These are phyloP conservation scores for Xylaria longipes DNA, from an alignment of 495 filamentous ascomycete genomes.

Conservation along the genomic window DNA sequence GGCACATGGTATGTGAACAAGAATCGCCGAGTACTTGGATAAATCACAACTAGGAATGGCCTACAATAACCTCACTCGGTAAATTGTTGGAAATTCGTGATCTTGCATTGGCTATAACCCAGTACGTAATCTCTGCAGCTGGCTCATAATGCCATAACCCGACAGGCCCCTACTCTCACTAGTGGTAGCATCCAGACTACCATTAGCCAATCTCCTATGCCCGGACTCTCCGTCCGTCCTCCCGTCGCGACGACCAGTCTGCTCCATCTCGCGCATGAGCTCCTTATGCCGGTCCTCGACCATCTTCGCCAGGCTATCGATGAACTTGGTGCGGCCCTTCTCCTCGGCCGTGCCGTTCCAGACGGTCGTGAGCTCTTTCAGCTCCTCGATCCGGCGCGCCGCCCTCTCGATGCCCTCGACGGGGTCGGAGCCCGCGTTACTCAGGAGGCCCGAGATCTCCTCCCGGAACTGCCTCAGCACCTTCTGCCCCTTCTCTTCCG, in stretches of 20 bases:
- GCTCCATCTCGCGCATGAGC: slow-evolving; percentile 57
- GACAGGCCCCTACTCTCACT: slow-evolving; percentile 47
- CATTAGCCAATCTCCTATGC: slow-evolving; percentile 35
- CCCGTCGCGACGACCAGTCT: slow-evolving; percentile 39
- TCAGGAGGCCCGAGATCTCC: slow-evolving; percentile 74
- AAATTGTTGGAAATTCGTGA: neutral
- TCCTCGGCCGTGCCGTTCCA: slow-evolving; percentile 97
- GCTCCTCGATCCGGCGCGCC: slow-evolving; percentile 68
- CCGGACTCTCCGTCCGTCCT: slow-evolving; percentile 37
- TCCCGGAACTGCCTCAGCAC: slow-evolving; percentile 69
- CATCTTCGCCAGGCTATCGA: slow-evolving; percentile 75
- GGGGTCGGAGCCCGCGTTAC: slow-evolving; percentile 52
- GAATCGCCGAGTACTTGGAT: neutral
- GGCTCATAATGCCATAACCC: slow-evolving; percentile 79
- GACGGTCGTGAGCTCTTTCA: slow-evolving; percentile 74
- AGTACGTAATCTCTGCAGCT: slow-evolving; percentile 78
- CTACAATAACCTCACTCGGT: neutral
- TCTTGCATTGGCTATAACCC: slow-evolving; percentile 61
- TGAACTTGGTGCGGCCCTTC: slow-evolving; percentile 78
- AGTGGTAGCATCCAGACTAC: slow-evolving; percentile 33
- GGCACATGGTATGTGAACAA: neutral
- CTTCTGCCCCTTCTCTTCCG: slow-evolving; percentile 80
- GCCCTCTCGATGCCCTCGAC: slow-evolving; percentile 72
- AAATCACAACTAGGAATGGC: neutral
- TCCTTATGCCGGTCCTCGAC: slow-evolving; percentile 65